phyloP scores from a whole-genome alignment of 305 asterid species.

The Fraxinus albicans region DNA sequence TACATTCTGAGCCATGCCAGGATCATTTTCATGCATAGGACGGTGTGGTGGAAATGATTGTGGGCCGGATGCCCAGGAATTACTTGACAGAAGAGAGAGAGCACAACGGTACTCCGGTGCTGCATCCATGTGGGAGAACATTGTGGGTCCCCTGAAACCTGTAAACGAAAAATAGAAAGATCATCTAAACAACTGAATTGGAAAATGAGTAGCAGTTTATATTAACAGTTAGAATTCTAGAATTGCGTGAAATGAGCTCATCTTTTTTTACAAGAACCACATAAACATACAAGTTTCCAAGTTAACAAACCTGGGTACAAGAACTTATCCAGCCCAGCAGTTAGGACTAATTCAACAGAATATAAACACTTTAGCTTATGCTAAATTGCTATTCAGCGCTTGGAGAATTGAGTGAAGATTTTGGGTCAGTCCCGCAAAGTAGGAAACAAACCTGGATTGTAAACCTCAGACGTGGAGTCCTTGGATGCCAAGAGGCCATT shows the following conservation, averaged over 20 bases:
- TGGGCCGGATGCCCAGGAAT: constrained; percentile 59
- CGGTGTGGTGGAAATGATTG: constrained; percentile 38
- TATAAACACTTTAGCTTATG: background rate
- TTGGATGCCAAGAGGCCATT: constrained; percentile 42
- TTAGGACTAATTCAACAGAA: background rate
- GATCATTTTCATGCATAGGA: constrained; percentile 30
- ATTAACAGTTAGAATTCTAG: background rate
- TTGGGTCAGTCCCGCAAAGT: background rate
- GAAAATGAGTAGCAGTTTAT: background rate
- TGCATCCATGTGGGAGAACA: constrained; percentile 46
- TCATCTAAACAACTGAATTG: background rate
- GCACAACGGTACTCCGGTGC: constrained; percentile 71
- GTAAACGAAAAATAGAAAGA: background rate
- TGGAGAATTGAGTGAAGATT: background rate
- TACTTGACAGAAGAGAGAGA: constrained; percentile 99
- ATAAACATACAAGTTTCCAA: background rate
- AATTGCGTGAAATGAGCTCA: background rate
- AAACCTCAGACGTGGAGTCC: constrained; percentile 44
- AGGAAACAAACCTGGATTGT: constrained; percentile 52
- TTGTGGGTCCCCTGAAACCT: constrained; percentile 61
- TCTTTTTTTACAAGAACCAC: background rate
- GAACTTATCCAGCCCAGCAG: background rate
- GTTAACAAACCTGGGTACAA: background rate
- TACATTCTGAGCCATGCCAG: constrained; percentile 32
- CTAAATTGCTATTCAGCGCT: background rate